phyloP scores from a whole-genome alignment of 2,329 filamentous ascomycete species.

The Pyrenophora seminiperda region DNA sequence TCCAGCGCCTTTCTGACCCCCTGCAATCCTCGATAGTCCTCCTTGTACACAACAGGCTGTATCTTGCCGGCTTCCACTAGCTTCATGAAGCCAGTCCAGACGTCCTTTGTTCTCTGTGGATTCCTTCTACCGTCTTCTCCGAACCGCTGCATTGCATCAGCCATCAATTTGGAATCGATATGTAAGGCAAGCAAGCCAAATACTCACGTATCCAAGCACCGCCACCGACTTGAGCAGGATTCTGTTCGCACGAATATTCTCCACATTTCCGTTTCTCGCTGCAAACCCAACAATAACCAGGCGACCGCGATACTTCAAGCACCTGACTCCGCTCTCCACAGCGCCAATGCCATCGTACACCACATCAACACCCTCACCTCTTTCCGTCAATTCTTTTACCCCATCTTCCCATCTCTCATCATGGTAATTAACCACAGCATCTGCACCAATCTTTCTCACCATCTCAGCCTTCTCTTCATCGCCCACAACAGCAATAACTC shows the following conservation, averaged over 20 bases:
- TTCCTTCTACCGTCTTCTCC: constrained; percentile 61
- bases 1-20: constrained; percentile 57
- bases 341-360: constrained; percentile 65
- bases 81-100: constrained; percentile 59
- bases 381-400: constrained; percentile 55
- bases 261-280: constrained; percentile 58
- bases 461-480: constrained; percentile 53
- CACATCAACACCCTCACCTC: constrained; percentile 59
- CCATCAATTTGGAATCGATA: neutral
- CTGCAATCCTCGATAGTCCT: constrained; percentile 57
- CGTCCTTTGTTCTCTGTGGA: constrained; percentile 54
- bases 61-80: constrained; percentile 56
- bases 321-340: constrained; percentile 60
- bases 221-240: constrained; percentile 32
- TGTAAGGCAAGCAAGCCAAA: neutral
- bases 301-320: constrained; percentile 59
- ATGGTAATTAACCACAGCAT: constrained; percentile 52
- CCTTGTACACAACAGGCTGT: constrained; percentile 58
- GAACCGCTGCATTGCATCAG: constrained; percentile 52
- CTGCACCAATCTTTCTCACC: constrained; percentile 50
- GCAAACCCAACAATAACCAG: constrained; percentile 65
- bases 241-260: constrained; percentile 41
- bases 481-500: constrained; percentile 60
- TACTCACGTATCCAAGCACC: constrained; percentile 34
- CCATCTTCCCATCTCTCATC: constrained; percentile 56